Base-by-base conservation (phyloP, 164 flowering plant species). In the Vitis rotundifolia region DNA sequence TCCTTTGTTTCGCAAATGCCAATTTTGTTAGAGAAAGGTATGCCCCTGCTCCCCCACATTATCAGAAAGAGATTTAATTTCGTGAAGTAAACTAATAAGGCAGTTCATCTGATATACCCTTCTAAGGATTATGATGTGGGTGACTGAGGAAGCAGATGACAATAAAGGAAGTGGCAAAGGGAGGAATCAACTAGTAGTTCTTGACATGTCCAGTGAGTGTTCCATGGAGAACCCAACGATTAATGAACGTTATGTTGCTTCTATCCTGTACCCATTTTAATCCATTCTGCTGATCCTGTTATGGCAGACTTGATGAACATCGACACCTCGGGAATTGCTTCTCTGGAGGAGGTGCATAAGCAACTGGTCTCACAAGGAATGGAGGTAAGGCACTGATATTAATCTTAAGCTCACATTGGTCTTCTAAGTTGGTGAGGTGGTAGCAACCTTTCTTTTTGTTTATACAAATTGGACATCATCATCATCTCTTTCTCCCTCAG, bases 1-100 rank as follows among this genome's bases (percentile, higher is more conserved):
- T 82, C 18, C 79, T 90, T 50, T 90, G 90, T 64, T 92, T 92
- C 78, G 82, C 88, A 11, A 92, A 92, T 82, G 88, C 95, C 55
- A 88, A 79, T 73, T 84, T 68, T 68, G 64, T 85, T 12, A 78
- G 76, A 79, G 91, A 88, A 71, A 87, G 88, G 97, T 92, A 62
- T 11, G 22, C 5, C 18, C 9, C 10, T 8, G 26, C 52, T 3
- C 6, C 7, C 8, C n/a, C 26, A 1, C 26, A 3, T 3, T 11
- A 15, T 6, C 18, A n/a, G 3, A 16, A n/a, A 15, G 1, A 16
- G 37, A 10, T n/a, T 18, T 12, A 16, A n/a, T 48, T 47, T 19
- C 11, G 11, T 47, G 48, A 14, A 13, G 3, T 5, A 3, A 5
- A 10, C 19, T 31, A 47, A 22, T 22, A 0, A 61, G 28, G 37